Conservation (phyloP, 2,329 filamentous ascomycete species). For the Penicillium sp. region DNA sequence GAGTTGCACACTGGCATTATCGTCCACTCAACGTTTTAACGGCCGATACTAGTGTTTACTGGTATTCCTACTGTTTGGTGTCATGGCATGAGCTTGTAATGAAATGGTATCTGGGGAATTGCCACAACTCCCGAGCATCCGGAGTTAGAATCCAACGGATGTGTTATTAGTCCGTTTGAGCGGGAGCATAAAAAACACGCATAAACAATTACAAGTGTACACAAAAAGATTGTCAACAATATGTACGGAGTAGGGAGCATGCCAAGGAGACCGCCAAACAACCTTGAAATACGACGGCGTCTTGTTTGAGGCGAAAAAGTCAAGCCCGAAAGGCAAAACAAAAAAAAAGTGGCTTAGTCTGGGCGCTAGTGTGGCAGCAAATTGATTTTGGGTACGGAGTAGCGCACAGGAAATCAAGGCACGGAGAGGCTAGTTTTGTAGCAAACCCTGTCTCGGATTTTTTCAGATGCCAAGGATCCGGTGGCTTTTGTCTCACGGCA, state of each 20-base stretch:
- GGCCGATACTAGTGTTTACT: neutral
- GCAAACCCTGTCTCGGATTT: conserved; percentile 18
- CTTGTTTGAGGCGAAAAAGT: conserved; percentile 4
- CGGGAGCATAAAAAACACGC: neutral
- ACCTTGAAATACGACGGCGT: neutral
- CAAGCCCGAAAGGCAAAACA: neutral
- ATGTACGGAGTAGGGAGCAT: too few relatives aligned
- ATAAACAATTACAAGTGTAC: too few relatives aligned
- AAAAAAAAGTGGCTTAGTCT: neutral
- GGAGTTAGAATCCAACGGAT: too few relatives aligned
- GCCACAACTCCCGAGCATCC: too few relatives aligned
- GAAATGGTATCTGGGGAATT: too few relatives aligned
- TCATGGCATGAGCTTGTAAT: too few relatives aligned
- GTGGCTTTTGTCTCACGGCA: conserved; percentile 10
- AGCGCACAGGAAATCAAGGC: conserved; percentile 22
- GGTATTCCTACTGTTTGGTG: neutral
- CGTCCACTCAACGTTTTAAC: neutral
- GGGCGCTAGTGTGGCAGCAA: neutral
- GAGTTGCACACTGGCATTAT: neutral
- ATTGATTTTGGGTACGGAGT: neutral
- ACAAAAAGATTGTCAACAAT: neutral
- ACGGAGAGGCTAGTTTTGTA: conserved; percentile 12
- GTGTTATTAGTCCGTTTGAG: too few relatives aligned
- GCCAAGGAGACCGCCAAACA: neutral
- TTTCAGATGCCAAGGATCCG: neutral